A percentile compares a stretch with the other conserved stretches of the same genome.
These are phyloP conservation scores for Saksenaea vasiformis DNA, from an alignment of 371 early-diverging fungal species.

Conservation along the genomic window DNA sequence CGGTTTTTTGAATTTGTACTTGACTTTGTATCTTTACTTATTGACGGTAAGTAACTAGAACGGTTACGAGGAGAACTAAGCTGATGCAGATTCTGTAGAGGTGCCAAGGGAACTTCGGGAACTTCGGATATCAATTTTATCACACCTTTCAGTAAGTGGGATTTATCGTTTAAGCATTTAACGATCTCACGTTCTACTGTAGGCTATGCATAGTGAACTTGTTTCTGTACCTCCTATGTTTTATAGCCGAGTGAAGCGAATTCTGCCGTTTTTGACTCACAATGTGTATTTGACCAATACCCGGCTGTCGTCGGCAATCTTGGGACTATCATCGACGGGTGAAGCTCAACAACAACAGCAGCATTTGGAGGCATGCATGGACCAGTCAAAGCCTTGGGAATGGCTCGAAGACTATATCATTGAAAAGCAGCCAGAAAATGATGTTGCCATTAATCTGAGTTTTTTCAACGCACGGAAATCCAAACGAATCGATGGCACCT, in stretches of 20 bases:
- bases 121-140: slow-evolving; percentile 26
- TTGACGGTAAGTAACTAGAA: slow-evolving; percentile 47
- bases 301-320: slow-evolving; percentile 30
- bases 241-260: slow-evolving; percentile 57
- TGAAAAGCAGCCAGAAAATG: slow-evolving; percentile 47
- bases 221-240: slow-evolving; percentile 56
- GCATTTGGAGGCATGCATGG: slow-evolving; percentile 38
- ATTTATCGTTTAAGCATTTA: background rate
- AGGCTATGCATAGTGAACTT: slow-evolving; percentile 43
- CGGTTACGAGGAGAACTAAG: background rate
- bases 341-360: slow-evolving; percentile 46
- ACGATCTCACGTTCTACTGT: background rate
- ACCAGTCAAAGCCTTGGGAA: slow-evolving; percentile 63
- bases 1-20: slow-evolving; percentile 62
- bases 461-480: slow-evolving; percentile 41
- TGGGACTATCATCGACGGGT: slow-evolving; percentile 19
- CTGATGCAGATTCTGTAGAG: slow-evolving; percentile 21
- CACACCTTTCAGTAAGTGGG: slow-evolving; percentile 35
- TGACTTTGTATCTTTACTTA: slow-evolving; percentile 59
- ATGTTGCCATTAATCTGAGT: slow-evolving; percentile 43
- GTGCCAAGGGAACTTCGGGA: slow-evolving; percentile 41
- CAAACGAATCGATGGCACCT: slow-evolving; percentile 37
- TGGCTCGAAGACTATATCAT: slow-evolving; percentile 64
- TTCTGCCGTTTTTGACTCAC: slow-evolving; percentile 59
- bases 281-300: slow-evolving; percentile 59